Evolutionary conservation across 768 basidiomycete genomes (phyloP), one percentile per base, ranked within the genome.

Genomic region (Naganishia vaughanmartiniae): DNA sequence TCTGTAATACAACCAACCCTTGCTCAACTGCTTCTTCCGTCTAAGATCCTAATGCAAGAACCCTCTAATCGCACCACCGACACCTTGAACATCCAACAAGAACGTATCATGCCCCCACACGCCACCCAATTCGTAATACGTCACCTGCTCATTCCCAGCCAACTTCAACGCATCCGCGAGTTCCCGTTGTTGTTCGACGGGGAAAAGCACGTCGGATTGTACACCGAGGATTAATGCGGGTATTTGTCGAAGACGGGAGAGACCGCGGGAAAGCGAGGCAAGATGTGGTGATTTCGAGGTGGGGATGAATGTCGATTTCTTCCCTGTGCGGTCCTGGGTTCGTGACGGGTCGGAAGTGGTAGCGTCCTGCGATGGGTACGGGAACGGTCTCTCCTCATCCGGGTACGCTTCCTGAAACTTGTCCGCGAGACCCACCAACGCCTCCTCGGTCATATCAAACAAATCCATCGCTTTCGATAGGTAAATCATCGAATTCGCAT

Each of bases 61-160:
- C 0, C 93, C 93, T 72, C 90, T 86, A 67, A 97, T 89, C 0
- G 93, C 93, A 1, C 93, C 89, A 11, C 93, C 93, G 0, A 97
- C 92, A 75, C 92, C 93, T 72, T 89, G 84, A 11, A 91, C 87
- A 78, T 96, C 93, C 74, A 96, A 90, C 88, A 98, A 83, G 83
- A 97, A 97, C 26, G 93, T 97, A 82, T 99, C 95, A 77, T 99
- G 95, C 0, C 96, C 96, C 94, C 93, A 98, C n/a, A 98, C 94
- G 11, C 95, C 94, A 31, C 95, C 95, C 1, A 98, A 86, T 82
- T 98, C 96, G 79, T 95, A 99, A 81, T 97, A 98, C 71, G 91
- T 90, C 31, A 99, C 96, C 69, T 85, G 83, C 19, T 87, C 82
- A 80, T 97, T 98, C 0, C 96, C 96, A 0, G 89, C 88, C 86